phyloP scores from a whole-genome alignment of 352 stramenopile genomes.

The Globisporangium cederbergense region DNA sequence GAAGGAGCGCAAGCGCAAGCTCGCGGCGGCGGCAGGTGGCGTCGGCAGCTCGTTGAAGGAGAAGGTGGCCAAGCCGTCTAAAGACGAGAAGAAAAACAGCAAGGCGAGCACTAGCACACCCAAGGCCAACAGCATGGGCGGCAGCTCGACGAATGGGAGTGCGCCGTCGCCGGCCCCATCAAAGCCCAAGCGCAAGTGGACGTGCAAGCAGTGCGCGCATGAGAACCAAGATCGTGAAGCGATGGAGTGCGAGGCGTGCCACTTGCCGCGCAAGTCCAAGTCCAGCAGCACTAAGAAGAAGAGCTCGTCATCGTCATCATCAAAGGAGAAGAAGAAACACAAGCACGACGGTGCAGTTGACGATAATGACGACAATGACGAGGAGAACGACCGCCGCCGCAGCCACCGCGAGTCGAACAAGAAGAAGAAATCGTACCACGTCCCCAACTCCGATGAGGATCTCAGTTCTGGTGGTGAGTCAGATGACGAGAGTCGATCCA shows the following conservation, averaged over 20 bases:
- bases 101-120: neutral
- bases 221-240: conserved; percentile 38
- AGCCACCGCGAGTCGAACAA: conserved; percentile 64
- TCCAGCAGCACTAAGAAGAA: conserved; percentile 13
- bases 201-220: conserved; percentile 42
- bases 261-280: conserved; percentile 21
- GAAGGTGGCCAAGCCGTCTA: conserved; percentile 7
- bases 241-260: conserved; percentile 42
- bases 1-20: conserved; percentile 41
- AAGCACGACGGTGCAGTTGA: conserved; percentile 21
- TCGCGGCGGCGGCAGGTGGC: conserved; percentile 1
- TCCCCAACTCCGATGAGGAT: conserved; percentile 82
- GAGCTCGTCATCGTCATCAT: conserved; percentile 10
- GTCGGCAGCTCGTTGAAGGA: neutral
- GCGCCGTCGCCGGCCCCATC: neutral
- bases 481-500: conserved; percentile 18
- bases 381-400: conserved; percentile 39
- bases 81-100: conserved; percentile 17
- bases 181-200: conserved; percentile 32
- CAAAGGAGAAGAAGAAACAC: conserved; percentile 17
- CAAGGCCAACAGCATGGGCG: conserved; percentile 1
- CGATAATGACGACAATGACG: conserved; percentile 21
- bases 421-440: conserved; percentile 73
- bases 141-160: neutral
- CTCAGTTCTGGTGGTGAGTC: conserved; percentile 41